phyloP scores from a whole-genome alignment of 352 stramenopile genomes.

The Pythium insidiosum region DNA sequence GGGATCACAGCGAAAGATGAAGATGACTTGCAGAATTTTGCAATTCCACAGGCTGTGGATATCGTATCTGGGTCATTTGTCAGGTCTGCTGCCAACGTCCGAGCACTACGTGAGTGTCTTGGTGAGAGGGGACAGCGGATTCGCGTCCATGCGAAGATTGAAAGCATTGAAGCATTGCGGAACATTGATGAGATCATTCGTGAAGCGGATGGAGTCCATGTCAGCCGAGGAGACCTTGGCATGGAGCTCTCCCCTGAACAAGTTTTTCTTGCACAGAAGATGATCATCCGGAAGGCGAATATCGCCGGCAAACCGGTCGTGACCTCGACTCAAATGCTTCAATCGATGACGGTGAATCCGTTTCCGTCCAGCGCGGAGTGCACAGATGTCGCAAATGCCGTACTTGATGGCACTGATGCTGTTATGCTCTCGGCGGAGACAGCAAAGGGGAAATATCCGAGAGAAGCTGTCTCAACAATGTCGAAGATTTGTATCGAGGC shows the following conservation, averaged over 20 bases:
- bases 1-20: constrained; percentile 94
- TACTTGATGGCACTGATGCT: constrained; percentile 98
- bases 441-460: constrained; percentile 96
- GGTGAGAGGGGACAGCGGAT: constrained; percentile 83
- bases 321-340: constrained; percentile 97
- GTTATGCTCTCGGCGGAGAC: constrained; percentile 99
- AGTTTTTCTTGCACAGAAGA: constrained; percentile 98
- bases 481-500: constrained; percentile 89
- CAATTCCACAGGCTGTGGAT: constrained; percentile 95
- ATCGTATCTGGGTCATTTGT: constrained; percentile 99
- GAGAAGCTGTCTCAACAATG: constrained; percentile 94
- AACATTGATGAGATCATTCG: constrained; percentile 97
- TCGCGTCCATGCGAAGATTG: constrained; percentile 98
- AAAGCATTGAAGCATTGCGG: constrained; percentile 96
- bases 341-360: constrained; percentile 98
- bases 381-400: constrained; percentile 99
- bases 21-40: constrained; percentile 93
- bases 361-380: constrained; percentile 97
- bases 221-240: constrained; percentile 98
- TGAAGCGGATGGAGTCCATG: constrained; percentile 98
- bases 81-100: constrained; percentile 95
- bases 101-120: constrained; percentile 74
- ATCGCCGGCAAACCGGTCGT: constrained; percentile 97
- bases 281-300: constrained; percentile 98
- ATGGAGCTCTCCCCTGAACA: constrained; percentile 98